Base-by-base conservation (phyloP, 2,329 filamentous ascomycete genomes). In the Aspergillus pseudoterreus region DNA sequence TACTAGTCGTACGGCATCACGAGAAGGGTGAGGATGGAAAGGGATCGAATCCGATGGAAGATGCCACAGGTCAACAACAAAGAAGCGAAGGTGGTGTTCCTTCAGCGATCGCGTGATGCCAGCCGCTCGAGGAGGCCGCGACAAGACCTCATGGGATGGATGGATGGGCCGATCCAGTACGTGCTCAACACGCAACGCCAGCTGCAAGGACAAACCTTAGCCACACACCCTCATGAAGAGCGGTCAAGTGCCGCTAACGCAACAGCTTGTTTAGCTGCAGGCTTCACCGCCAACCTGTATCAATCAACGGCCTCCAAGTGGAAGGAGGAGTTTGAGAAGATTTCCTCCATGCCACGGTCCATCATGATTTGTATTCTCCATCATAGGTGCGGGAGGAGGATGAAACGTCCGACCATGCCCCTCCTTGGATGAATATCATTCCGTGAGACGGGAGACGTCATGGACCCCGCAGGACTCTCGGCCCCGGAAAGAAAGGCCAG, bases 141-240 rank as follows among this genome's bases (percentile, higher is more conserved):
- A 30, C n/a, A 12, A 45, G 27, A 15, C n/a, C 43, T 45, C 22
- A 32, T 45, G 24, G 43, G 43, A 32, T 14, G 43, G 24, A 45
- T 12, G 43, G 24, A 45, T 38, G 35, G 35, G 35, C 35, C 35
- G 35, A n/a, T 6, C 35, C 35, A 17, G 15, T 17, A 17, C 6
- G 35, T n/a, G 15, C 35, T 38, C 35, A 49, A 54, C 49, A 54
- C 54, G 49, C 54, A 49, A 49, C 33, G 27, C 43, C 51, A 49
- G 49, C 58, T 63, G 60, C 62, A 65, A 62, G 62, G 61, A 56
- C 50, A 50, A 54, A 60, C 61, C 60, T 64, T 65, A 53, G 56
- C 53, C 53, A 14, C 51, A 55, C 60, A 52, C 59, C 53, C 10
- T 30, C 27, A 52, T 58, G 63, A 60, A 57, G 58, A 54, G 63